A percentile compares a stretch with the other conserved stretches of the same genome.
phyloP scores from a whole-genome alignment of 2,329 filamentous ascomycete genomes.

The Aspergillus jensenii region DNA sequence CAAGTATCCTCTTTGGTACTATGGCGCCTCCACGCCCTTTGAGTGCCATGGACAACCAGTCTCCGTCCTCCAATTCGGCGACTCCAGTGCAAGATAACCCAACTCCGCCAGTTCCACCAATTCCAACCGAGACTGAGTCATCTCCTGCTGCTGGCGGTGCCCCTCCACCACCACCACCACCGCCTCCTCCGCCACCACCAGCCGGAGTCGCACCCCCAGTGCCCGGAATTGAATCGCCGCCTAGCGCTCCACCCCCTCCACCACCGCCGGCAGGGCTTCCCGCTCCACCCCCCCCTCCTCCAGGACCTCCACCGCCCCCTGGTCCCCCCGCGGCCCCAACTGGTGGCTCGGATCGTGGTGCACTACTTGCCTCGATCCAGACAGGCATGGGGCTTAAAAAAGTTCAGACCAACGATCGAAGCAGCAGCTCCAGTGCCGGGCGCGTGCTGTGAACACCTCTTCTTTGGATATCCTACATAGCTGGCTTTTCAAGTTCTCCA shows the following conservation, averaged over 20 bases:
- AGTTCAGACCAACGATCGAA: slow-evolving; percentile 86
- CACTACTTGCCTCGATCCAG: slow-evolving; percentile 80
- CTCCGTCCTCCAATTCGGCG: slow-evolving; percentile 46
- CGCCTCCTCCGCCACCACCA: slow-evolving; percentile 36
- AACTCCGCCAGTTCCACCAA: slow-evolving; percentile 34
- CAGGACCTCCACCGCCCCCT: slow-evolving; percentile 25
- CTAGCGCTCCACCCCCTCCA: slow-evolving; percentile 50
- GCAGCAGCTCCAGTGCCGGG: slow-evolving; percentile 70
- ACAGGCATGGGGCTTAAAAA: slow-evolving; percentile 78
- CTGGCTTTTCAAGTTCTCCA: background rate
- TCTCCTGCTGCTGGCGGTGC: slow-evolving; percentile 27
- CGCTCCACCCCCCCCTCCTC: slow-evolving; percentile 49
- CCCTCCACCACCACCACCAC: slow-evolving; percentile 36
- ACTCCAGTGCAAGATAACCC: slow-evolving; percentile 45
- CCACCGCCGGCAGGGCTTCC: slow-evolving; percentile 28
- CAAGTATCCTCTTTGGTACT: slow-evolving; percentile 92
- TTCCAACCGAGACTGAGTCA: slow-evolving; percentile 15
- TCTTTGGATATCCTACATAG: background rate
- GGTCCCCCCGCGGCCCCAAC: slow-evolving; percentile 37
- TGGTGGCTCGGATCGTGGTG: slow-evolving; percentile 47
- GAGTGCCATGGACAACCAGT: slow-evolving; percentile 75
- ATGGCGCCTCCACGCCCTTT: slow-evolving; percentile 92
- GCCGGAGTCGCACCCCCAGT: slow-evolving; percentile 12
- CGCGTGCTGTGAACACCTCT: slow-evolving; percentile 55
- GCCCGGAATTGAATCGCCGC: slow-evolving; percentile 4